Conservation (phyloP, 176 grass and related monocot species). For the Neostapfia colusana region DNA sequence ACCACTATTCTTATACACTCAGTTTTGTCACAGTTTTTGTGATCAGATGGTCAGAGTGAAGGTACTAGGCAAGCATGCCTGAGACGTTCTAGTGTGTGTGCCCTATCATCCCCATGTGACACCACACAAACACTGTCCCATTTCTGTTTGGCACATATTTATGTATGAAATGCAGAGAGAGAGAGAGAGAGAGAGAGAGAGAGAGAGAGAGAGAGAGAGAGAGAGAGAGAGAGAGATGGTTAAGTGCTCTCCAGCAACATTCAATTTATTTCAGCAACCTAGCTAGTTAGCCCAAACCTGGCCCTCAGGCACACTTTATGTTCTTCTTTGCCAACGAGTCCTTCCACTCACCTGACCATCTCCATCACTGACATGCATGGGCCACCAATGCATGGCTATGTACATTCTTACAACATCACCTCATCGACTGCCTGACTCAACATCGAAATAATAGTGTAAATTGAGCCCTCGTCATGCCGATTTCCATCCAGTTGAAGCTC, state of each 20-base stretch:
- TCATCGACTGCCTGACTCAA: background rate
- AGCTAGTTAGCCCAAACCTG: background rate
- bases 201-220: no score
- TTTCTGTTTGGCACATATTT: constrained; percentile 25
- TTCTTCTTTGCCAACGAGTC: constrained; percentile 25
- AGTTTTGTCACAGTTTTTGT: background rate
- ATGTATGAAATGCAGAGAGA: background rate
- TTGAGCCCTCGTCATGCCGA: no score
- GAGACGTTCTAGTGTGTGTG: background rate
- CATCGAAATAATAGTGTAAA: background rate
- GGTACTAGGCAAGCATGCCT: background rate
- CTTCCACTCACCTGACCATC: constrained; percentile 18
- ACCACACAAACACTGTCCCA: constrained; percentile 22
- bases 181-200: no score
- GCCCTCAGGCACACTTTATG: constrained; percentile 21
- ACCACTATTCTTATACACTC: background rate
- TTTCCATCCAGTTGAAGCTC: background rate
- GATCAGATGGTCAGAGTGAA: background rate
- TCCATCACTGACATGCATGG: constrained; percentile 22
- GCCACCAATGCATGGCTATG: background rate
- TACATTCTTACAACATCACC: background rate
- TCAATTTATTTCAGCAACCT: constrained; percentile 39
- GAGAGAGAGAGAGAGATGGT: constrained; percentile 25
- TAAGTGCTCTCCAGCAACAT: constrained; percentile 25
- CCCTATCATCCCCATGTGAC: constrained; percentile 25